These are phyloP conservation scores for Stenogyne calaminthoides DNA, from an alignment of 305 asterid genomes.

Conservation along the genomic window DNA sequence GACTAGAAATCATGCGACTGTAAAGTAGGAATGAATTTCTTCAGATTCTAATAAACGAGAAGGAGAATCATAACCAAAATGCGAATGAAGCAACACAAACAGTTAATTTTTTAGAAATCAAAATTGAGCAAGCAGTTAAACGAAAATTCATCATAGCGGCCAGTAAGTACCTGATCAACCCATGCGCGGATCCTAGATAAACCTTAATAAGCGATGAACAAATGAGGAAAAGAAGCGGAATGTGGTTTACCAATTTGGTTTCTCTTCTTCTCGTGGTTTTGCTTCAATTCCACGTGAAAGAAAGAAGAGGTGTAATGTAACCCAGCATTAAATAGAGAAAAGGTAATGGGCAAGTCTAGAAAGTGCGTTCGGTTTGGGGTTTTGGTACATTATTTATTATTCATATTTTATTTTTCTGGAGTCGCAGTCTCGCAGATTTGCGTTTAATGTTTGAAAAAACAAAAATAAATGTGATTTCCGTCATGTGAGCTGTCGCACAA, in stretches of 20 bases:
- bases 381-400: not conserved
- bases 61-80: not conserved
- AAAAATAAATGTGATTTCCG: too few species aligned
- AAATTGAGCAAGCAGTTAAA: slow-evolving; percentile 4
- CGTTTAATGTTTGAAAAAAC: too few species aligned
- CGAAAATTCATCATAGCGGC: slow-evolving; percentile 15
- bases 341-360: not conserved
- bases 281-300: slow-evolving; percentile 3
- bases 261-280: not conserved
- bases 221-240: not conserved
- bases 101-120: slow-evolving; percentile 1
- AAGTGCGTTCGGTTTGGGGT: not conserved
- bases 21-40: not conserved
- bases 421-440: too few species aligned
- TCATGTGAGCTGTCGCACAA: too few species aligned
- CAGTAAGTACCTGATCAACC: slow-evolving; percentile 22
- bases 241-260: not conserved
- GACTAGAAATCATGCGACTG: not conserved
- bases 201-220: not conserved
- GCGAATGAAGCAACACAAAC: not conserved
- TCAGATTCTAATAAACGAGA: not conserved
- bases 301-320: not conserved
- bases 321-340: not conserved
- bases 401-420: too few species aligned
- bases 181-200: slow-evolving; percentile 20